phyloP scores from a whole-genome alignment of 1,139 yeast genomes.

The Debaryomyces fabryi region DNA sequence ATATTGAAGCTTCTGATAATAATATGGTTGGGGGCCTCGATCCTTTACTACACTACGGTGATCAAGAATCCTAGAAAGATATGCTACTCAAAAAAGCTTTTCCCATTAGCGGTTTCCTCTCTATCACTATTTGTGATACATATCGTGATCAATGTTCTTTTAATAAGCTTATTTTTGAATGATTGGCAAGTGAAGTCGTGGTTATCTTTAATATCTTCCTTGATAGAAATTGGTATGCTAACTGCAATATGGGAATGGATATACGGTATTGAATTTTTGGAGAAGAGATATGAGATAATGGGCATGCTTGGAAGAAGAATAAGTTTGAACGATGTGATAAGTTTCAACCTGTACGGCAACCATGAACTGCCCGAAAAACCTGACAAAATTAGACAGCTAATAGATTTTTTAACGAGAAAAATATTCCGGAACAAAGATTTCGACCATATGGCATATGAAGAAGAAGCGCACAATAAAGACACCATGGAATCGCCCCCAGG shows the following conservation, averaged over 20 bases:
- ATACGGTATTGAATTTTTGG: slow-evolving; percentile 44
- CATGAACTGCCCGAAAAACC: slow-evolving; percentile 20
- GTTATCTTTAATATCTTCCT: slow-evolving; percentile 39
- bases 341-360: slow-evolving; percentile 18
- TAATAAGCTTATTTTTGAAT: slow-evolving; percentile 26
- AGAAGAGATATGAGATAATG: slow-evolving; percentile 44
- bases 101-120: slow-evolving; percentile 46
- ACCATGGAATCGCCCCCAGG: background rate
- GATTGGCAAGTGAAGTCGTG: slow-evolving; percentile 41
- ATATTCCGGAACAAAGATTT: background rate
- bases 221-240: slow-evolving; percentile 42
- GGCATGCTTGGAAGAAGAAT: slow-evolving; percentile 54
- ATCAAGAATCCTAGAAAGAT: slow-evolving; percentile 36
- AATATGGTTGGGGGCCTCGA: slow-evolving; percentile 28
- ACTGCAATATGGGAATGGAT: slow-evolving; percentile 58
- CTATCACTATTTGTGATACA: slow-evolving; percentile 36
- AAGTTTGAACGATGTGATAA: slow-evolving; percentile 40
- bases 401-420: background rate
- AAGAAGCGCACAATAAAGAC: background rate
- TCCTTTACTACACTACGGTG: slow-evolving; percentile 33
- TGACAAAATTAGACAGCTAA: slow-evolving; percentile 7
- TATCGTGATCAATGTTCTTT: slow-evolving; percentile 31
- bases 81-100: slow-evolving; percentile 36
- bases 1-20: slow-evolving; percentile 27
- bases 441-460: background rate